Percentiles rank a stretch among this genome's conserved stretches.
phyloP scores from a whole-genome alignment of 345 rosid species.

The Melaleuca alternifolia region DNA sequence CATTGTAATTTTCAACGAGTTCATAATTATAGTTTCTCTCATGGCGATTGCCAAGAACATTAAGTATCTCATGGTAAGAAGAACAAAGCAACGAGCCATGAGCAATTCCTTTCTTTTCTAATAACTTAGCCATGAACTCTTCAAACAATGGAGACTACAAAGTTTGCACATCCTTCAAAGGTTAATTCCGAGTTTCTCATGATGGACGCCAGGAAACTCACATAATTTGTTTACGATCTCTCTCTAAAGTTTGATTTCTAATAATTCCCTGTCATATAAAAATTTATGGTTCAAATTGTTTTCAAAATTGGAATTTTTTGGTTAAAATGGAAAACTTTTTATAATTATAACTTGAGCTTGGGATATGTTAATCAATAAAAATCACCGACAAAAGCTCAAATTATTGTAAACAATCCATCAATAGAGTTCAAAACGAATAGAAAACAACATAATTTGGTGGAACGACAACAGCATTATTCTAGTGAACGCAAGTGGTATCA shows the following conservation, averaged over 20 bases:
- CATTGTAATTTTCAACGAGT: background rate
- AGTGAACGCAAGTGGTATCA: background rate
- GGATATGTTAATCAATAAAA: background rate
- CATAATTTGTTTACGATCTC: too few relatives aligned
- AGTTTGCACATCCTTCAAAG: background rate
- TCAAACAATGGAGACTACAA: background rate
- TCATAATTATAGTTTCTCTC: background rate
- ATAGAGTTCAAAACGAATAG: background rate
- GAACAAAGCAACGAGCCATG: background rate
- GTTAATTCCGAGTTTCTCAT: background rate
- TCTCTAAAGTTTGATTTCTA: background rate
- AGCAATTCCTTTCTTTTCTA: background rate
- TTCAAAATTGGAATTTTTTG: background rate
- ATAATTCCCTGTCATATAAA: background rate
- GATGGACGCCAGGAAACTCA: too few relatives aligned
- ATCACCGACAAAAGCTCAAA: background rate
- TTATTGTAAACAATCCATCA: background rate
- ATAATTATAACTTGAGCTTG: background rate
- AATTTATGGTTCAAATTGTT: background rate
- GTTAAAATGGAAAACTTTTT: background rate
- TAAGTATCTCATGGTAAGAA: too few relatives aligned
- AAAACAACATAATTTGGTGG: background rate
- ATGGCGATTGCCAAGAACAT: too few relatives aligned
- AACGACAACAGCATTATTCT: background rate
- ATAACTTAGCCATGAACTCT: background rate